Percentiles rank a stretch among this genome's conserved stretches.
Evolutionary conservation across 192 early-diverging fungal genomes (phyloP).

Genomic region (Coemansia sp.): DNA sequence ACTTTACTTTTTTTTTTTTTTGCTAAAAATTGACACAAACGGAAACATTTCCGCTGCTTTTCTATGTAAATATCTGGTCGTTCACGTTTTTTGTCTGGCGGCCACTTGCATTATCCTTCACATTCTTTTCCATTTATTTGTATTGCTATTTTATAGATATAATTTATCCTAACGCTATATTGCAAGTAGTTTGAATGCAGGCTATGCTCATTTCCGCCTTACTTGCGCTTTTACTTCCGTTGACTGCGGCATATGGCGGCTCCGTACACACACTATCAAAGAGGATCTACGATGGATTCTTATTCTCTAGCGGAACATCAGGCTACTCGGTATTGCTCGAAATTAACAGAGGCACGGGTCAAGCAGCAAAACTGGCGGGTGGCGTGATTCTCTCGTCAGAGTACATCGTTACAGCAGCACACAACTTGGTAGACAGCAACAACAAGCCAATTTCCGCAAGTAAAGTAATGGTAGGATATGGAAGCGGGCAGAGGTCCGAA

Average conservation of each 20-base stretch:
- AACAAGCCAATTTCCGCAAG: background rate
- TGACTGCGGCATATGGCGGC: background rate
- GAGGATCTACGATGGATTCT: background rate
- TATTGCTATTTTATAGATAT: background rate
- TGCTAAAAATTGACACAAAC: background rate
- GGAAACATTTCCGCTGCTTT: background rate
- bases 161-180: background rate
- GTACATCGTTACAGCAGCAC: background rate
- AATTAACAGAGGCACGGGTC: background rate
- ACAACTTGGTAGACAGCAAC: constrained; percentile 2
- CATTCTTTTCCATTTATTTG: background rate
- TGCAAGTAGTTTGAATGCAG: background rate
- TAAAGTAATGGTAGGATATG: constrained; percentile 13
- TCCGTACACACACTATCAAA: background rate
- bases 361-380: background rate
- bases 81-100: background rate
- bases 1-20: background rate
- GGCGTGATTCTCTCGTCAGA: constrained; percentile 3
- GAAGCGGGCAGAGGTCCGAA: constrained; percentile 10
- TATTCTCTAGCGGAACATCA: background rate
- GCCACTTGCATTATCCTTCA: background rate
- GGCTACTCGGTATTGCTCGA: background rate
- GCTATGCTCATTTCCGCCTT: background rate
- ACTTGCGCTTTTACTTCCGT: background rate
- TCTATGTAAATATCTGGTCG: too few relatives aligned